These are phyloP conservation scores for Micractinium sp. DNA, from an alignment of 139 green algal species.

Conservation along the genomic window DNA sequence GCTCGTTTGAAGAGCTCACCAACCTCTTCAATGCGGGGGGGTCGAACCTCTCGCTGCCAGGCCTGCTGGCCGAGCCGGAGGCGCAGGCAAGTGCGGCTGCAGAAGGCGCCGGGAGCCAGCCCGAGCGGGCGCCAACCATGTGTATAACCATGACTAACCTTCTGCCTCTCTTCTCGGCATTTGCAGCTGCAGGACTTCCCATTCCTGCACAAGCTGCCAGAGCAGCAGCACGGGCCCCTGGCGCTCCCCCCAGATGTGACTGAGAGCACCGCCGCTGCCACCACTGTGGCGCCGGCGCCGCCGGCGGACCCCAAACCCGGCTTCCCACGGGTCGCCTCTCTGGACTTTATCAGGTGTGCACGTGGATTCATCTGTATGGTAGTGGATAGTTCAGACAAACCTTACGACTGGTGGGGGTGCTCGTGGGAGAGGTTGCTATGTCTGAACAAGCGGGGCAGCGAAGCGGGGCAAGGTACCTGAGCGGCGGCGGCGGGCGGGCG, in stretches of 20 bases:
- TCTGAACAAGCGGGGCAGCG: too few relatives aligned
- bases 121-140: not conserved
- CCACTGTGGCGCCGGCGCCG: not conserved
- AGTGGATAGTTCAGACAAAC: not conserved
- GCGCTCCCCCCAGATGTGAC: too few relatives aligned
- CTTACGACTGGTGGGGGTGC: too few relatives aligned
- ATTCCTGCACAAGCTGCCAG: not conserved
- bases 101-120: not conserved
- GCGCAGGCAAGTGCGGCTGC: not conserved
- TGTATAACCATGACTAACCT: not conserved
- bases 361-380: not conserved
- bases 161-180: not conserved
- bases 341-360: not conserved
- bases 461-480: not conserved
- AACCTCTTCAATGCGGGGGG: too few relatives aligned
- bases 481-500: too few relatives aligned
- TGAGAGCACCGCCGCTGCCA: not conserved
- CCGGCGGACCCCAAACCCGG: not conserved
- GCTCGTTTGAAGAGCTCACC: too few relatives aligned
- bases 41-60: not conserved
- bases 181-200: not conserved
- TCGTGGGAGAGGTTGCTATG: too few relatives aligned
- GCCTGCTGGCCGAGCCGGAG: not conserved
- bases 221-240: not conserved
- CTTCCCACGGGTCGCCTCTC: not conserved